Conservation (phyloP, 2,329 filamentous ascomycete genomes). For the Xylaria multiplex region DNA sequence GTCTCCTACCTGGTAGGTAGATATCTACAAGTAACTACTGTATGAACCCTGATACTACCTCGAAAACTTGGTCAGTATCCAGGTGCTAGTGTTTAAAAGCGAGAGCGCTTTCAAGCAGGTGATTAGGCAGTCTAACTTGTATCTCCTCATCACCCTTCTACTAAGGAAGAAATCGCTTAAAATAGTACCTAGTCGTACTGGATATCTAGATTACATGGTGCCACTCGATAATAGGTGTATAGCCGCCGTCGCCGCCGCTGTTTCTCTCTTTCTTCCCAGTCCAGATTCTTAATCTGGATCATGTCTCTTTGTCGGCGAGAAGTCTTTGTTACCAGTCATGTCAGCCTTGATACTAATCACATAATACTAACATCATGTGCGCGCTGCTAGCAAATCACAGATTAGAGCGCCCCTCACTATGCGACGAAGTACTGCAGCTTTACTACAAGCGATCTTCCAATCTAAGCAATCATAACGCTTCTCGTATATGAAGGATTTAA, state of each 20-base stretch:
- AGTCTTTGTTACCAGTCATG: not conserved
- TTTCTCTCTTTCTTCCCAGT: not conserved
- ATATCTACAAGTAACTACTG: too few relatives aligned
- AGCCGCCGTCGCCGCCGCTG: too few relatives aligned
- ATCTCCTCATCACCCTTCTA: too few relatives aligned
- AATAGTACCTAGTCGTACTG: too few relatives aligned
- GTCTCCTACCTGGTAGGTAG: not conserved
- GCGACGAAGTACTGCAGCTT: conserved; percentile 10
- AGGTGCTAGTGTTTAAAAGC: too few relatives aligned
- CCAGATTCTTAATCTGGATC: not conserved
- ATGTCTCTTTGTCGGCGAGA: not conserved
- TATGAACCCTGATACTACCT: too few relatives aligned
- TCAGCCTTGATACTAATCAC: conserved; percentile 11
- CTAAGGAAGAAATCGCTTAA: too few relatives aligned
- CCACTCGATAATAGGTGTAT: too few relatives aligned
- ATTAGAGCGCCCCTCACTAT: conserved; percentile 13
- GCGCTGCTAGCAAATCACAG: conserved; percentile 19
- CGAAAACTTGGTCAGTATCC: too few relatives aligned
- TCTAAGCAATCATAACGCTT: conserved; percentile 1
- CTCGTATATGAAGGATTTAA: conserved; percentile 1
- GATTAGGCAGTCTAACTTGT: too few relatives aligned
- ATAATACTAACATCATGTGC: conserved; percentile 16
- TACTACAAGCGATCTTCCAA: conserved; percentile 11
- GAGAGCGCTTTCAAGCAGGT: too few relatives aligned
- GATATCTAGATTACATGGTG: too few relatives aligned